Evolutionary conservation across 208 protist genomes (phyloP), one percentile per base, ranked within the genome.

Genomic region (Leishmania arabica): DNA sequence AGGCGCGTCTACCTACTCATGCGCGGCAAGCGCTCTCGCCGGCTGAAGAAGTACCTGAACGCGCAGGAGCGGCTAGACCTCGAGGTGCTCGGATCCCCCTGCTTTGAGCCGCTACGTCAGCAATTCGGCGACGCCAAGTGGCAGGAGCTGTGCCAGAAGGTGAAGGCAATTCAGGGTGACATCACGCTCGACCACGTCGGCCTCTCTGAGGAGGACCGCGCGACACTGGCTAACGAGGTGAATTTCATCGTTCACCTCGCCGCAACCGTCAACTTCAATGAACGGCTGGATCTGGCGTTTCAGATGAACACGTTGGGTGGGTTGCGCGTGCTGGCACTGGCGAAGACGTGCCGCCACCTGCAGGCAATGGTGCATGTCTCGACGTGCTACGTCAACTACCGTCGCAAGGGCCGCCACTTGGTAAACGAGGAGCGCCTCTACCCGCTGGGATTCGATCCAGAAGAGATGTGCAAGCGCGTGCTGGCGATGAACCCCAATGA

Each of bases 311-410:
- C 92, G 37, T 85, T 96, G 24, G 95, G 93, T 31, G 77, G 90
- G 34, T 79, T 98, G 53, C 93, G 92, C 37, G 86, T 95, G n/a
- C 83, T 98, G 84, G 77, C 89, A 19, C 81, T 98, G 37, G 95
- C 92, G 4, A 92, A 91, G 80, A 88, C 87, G 47, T 96, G 91
- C 83, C 79, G 84, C 47, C 84, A 91, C 34, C 84, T 98, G 19
- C 87, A 93, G 82, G 71, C 90, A 6, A 95, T 97, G 88, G 88
- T 95, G 69, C 94, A 98, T 74, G 87, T 96, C 31, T 97, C 94
- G 49, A 98, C 95, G 15, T 95, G 91, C 86, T 98, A 97, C 90
- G 92, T 96, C 11, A 97, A 97, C 80, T 97, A 95, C 81, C 79
- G 74, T 27, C 88, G 89, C 60, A n/a, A 86, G 56, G 90, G 90